Percentiles rank a stretch among this genome's conserved stretches.
phyloP scores from a whole-genome alignment of 2,329 filamentous ascomycete species.

The Colletotrichum cordylinicola region DNA sequence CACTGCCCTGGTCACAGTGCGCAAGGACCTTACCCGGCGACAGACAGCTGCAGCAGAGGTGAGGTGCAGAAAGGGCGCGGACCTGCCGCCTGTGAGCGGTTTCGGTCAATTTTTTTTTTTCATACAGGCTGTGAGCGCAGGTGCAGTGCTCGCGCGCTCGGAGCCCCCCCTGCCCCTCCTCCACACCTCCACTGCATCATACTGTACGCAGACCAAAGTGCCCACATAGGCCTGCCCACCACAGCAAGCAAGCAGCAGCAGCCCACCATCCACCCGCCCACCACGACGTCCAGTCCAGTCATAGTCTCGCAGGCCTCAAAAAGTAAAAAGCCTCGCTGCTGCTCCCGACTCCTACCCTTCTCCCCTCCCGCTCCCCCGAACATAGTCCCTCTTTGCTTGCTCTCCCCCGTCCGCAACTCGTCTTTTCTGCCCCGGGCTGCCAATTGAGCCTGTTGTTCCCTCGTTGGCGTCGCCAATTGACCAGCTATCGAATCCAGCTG shows the following conservation, averaged over 20 bases:
- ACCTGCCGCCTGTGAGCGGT: background rate
- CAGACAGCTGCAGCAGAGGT: background rate
- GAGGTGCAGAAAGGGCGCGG: background rate
- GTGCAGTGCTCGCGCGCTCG: background rate
- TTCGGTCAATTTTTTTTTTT: slow-evolving; percentile 4
- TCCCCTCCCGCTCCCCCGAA: background rate
- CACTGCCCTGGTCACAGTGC: background rate
- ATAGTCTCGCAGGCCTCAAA: slow-evolving; percentile 21
- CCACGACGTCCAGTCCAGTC: background rate
- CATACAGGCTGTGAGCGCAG: background rate
- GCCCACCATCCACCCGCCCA: background rate
- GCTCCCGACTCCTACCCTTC: background rate
- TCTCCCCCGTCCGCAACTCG: background rate
- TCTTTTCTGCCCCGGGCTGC: background rate
- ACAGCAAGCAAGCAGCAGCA: background rate
- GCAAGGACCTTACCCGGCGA: background rate
- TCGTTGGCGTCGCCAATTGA: slow-evolving; percentile 5
- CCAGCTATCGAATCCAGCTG: background rate
- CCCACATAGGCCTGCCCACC: background rate
- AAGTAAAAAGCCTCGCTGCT: slow-evolving; percentile 21
- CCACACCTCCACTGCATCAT: slow-evolving; percentile 24
- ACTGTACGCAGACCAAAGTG: background rate
- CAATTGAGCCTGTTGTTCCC: slow-evolving; percentile 8
- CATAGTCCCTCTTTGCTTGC: background rate
- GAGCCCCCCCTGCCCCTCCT: slow-evolving; percentile 23